Conservation (phyloP, 2,329 filamentous ascomycete genomes). For the Fusarium secorum region DNA sequence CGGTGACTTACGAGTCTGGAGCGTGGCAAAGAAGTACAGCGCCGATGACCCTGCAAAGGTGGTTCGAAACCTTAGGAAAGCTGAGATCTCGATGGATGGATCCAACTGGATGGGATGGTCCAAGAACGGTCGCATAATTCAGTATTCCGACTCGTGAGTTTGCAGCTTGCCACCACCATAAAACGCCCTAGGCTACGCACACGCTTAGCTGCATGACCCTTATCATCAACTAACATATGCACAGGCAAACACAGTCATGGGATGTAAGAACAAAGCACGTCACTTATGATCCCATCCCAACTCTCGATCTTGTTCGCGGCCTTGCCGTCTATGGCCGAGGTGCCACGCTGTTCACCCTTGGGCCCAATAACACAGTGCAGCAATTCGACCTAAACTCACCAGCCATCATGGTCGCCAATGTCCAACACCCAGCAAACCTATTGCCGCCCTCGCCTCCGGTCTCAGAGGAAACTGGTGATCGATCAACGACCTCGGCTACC, state of each 20-base stretch:
- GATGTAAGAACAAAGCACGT: constrained; percentile 99
- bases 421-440: too few relatives aligned
- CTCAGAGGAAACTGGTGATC: constrained; percentile 73
- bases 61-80: constrained; percentile 83
- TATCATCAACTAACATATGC: constrained; percentile 46
- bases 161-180: constrained; percentile 26
- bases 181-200: constrained; percentile 51
- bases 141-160: constrained; percentile 87
- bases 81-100: constrained; percentile 75
- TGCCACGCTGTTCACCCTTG: constrained; percentile 90
- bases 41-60: constrained; percentile 82
- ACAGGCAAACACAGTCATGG: constrained; percentile 90
- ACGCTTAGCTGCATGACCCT: constrained; percentile 52
- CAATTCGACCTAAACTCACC: too few relatives aligned
- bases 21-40: constrained; percentile 82
- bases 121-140: constrained; percentile 94
- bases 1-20: constrained; percentile 95
- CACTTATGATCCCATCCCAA: constrained; percentile 87
- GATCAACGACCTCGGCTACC: constrained; percentile 55
- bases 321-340: constrained; percentile 89
- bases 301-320: constrained; percentile 79
- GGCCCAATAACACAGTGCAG: too few relatives aligned
- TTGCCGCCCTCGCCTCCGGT: constrained; percentile 86
- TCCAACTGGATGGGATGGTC: constrained; percentile 99
- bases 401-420: too few relatives aligned